These are phyloP conservation scores for Begonia peltatifolia DNA, from an alignment of 306 rosid genomes.

Conservation along the genomic window DNA sequence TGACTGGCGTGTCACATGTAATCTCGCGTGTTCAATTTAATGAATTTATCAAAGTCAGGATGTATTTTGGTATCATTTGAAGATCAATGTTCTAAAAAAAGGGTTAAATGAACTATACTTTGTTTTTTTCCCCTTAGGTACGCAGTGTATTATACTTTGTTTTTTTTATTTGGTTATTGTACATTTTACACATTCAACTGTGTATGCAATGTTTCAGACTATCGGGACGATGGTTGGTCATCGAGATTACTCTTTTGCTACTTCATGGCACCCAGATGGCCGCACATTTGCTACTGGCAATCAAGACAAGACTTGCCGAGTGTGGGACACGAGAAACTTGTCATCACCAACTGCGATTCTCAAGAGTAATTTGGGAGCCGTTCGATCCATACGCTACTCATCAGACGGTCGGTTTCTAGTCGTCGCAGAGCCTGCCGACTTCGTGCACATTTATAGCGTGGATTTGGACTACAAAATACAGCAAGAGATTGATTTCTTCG, in stretches of 20 bases:
- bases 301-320: slow-evolving; percentile 29
- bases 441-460: slow-evolving; percentile 17
- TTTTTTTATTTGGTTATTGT: too few species aligned
- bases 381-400: slow-evolving; percentile 18
- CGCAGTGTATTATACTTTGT: too few species aligned
- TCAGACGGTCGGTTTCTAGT: slow-evolving; percentile 22
- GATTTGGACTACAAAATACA: slow-evolving; percentile 7
- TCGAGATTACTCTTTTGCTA: slow-evolving; percentile 22
- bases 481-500: slow-evolving; percentile 29
- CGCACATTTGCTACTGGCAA: slow-evolving; percentile 22
- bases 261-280: slow-evolving; percentile 24
- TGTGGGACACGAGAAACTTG: slow-evolving; percentile 22
- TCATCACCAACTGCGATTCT: slow-evolving; percentile 18
- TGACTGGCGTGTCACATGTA: too few species aligned
- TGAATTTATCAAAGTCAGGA: too few species aligned
- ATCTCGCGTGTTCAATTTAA: too few species aligned
- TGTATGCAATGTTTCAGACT: slow-evolving; percentile 3
- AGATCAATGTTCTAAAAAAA: too few species aligned
- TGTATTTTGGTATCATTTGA: too few species aligned
- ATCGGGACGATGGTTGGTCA: slow-evolving; percentile 16
- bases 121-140: too few species aligned
- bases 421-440: slow-evolving; percentile 26
- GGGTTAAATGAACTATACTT: too few species aligned
- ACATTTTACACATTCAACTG: too few species aligned
- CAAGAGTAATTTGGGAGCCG: slow-evolving; percentile 19